phyloP scores from a whole-genome alignment of 768 basidiomycete species.

The Mycena kentingensis region DNA sequence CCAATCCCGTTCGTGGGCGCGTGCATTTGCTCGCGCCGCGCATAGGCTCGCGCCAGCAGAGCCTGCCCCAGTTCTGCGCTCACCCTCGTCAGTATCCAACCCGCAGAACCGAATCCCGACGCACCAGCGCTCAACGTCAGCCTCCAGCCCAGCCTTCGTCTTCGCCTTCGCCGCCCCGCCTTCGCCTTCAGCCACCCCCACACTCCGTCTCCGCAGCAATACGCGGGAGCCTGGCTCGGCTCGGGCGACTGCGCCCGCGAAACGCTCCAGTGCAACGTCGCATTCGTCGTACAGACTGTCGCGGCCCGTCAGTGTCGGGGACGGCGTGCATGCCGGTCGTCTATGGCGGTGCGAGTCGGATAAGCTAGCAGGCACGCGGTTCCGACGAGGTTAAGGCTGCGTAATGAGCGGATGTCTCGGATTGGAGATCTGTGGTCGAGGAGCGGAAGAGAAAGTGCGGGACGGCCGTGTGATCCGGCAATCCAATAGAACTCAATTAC shows the following conservation, averaged over 20 bases:
- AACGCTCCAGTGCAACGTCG: conserved; percentile 67
- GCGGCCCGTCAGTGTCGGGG: conserved; percentile 46
- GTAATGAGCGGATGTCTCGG: no score
- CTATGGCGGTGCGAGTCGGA: no score
- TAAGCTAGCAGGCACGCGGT: no score
- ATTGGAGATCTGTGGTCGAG: no score
- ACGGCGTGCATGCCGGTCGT: conserved; percentile 52
- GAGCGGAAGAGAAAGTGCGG: no score
- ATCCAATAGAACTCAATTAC: no score
- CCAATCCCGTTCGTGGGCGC: conserved; percentile 15
- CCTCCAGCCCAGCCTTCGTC: conserved; percentile 74
- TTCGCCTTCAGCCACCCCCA: conserved; percentile 65
- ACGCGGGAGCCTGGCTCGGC: conserved; percentile 49
- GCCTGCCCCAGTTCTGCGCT: conserved; percentile 85
- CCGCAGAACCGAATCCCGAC: conserved; percentile 1
- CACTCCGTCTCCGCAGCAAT: conserved; percentile 68
- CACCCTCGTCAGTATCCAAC: conserved; percentile 3
- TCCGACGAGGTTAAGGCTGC: no score
- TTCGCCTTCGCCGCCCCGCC: no score
- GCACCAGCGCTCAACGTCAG: conserved; percentile 85
- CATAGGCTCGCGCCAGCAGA: conserved; percentile 76
- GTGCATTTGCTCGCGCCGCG: conserved; percentile 58
- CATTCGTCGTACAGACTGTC: conserved; percentile 68
- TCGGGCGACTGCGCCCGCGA: conserved; percentile 79
- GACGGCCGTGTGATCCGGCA: no score